These are phyloP conservation scores for Aureoboletus auriporus DNA, from an alignment of 768 basidiomycete species.

Conservation along the genomic window DNA sequence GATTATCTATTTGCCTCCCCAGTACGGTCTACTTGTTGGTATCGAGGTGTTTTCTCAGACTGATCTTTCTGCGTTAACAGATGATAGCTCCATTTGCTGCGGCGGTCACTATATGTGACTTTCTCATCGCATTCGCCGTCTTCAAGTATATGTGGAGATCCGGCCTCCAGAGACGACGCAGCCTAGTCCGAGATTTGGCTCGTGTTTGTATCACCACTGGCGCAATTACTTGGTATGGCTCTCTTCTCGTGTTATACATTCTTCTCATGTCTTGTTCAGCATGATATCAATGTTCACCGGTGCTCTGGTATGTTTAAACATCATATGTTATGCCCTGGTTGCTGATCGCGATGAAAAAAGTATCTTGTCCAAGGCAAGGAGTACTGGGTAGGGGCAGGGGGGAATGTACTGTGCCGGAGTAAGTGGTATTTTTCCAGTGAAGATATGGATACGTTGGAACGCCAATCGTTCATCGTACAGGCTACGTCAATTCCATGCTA, in stretches of 20 bases:
- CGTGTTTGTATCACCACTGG: conserved; percentile 11
- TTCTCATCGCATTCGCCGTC: conserved; percentile 2
- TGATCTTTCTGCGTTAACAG: conserved; percentile 1
- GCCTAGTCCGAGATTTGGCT: conserved; percentile 7
- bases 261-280: not conserved
- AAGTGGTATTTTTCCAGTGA: not conserved
- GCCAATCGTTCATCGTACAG: not conserved
- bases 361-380: not conserved
- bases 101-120: not conserved
- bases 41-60: not conserved
- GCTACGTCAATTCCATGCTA: conserved; percentile 15
- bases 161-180: conserved; percentile 6
- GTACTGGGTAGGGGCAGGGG: not conserved
- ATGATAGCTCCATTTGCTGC: not conserved
- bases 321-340: not conserved
- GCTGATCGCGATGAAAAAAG: not conserved
- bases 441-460: not conserved
- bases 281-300: not conserved
- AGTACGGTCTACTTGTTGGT: not conserved
- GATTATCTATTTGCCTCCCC: not conserved
- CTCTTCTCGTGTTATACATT: accelerated
- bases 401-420: conserved; percentile 1
- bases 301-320: conserved; percentile 3
- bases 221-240: conserved; percentile 12
- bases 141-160: conserved; percentile 18